Evolutionary conservation across 2,329 filamentous ascomycete species (phyloP).

Genomic region (Aspergillus pseudonomiae): DNA sequence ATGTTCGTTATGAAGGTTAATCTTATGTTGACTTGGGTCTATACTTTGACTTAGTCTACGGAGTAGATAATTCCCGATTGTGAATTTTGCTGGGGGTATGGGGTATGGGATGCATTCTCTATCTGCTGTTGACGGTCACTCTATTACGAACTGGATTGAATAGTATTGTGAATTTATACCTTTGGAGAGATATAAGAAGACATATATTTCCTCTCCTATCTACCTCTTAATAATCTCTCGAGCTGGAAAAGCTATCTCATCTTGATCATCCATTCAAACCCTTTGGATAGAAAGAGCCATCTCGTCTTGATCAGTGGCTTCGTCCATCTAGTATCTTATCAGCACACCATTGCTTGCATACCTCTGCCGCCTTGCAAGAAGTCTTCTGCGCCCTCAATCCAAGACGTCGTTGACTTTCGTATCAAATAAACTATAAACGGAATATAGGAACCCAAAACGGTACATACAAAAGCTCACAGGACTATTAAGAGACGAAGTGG

Average conservation of each 20-base stretch:
- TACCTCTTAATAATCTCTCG: background rate
- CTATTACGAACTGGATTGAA: background rate
- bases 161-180: background rate
- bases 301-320: background rate
- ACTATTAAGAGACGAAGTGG: too few species aligned
- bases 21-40: background rate
- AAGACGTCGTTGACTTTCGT: too few species aligned
- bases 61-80: too few species aligned
- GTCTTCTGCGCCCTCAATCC: too few species aligned
- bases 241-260: too few species aligned
- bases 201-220: background rate
- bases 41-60: background rate
- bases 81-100: background rate
- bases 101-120: background rate
- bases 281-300: background rate
- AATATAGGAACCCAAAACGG: too few species aligned
- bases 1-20: background rate
- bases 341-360: too few species aligned
- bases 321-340: too few species aligned
- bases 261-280: too few species aligned
- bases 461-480: too few species aligned
- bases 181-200: background rate
- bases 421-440: too few species aligned
- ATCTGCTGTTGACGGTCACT: background rate
- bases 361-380: too few species aligned